These are phyloP conservation scores for Ophiobolus disseminans DNA, from an alignment of 2,329 filamentous ascomycete species.

Conservation along the genomic window DNA sequence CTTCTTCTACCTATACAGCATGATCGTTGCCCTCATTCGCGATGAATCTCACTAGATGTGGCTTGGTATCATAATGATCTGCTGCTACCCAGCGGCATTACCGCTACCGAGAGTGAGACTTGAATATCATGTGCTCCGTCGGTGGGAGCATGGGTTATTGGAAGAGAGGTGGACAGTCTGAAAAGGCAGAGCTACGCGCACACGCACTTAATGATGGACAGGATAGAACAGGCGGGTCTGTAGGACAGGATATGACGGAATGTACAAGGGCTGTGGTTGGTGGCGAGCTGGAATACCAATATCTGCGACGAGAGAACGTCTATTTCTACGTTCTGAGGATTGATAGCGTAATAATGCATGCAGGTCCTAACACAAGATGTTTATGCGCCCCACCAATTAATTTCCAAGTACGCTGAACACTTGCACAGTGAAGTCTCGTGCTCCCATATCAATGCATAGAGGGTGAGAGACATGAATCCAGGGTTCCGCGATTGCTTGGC, in stretches of 20 bases:
- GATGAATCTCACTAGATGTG: slow-evolving; percentile 79
- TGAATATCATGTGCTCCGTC: background rate
- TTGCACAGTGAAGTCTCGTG: no score
- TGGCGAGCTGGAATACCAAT: background rate
- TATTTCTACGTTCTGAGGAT: slow-evolving; percentile 33
- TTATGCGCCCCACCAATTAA: no score
- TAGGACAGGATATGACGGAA: slow-evolving; percentile 11
- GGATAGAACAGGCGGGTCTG: slow-evolving; percentile 6
- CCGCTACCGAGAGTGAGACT: background rate
- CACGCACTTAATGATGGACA: slow-evolving; percentile 15
- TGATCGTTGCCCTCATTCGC: slow-evolving; percentile 95
- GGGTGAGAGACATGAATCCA: background rate
- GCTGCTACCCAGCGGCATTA: background rate
- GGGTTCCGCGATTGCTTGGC: slow-evolving; percentile 8
- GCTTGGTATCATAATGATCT: slow-evolving; percentile 16
- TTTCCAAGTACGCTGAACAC: no score
- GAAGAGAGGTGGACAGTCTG: slow-evolving; percentile 3
- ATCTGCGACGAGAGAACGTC: slow-evolving; percentile 7
- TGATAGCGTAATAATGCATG: no score
- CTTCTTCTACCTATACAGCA: slow-evolving; percentile 99
- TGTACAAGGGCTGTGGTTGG: slow-evolving; percentile 4
- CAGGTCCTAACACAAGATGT: no score
- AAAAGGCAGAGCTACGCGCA: slow-evolving; percentile 11
- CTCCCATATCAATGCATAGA: no score
- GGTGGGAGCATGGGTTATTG: background rate